Evolutionary conservation across 371 early-diverging fungal genomes (phyloP), one percentile per base, ranked within the genome.

Genomic region (Apophysomyces elegans): DNA sequence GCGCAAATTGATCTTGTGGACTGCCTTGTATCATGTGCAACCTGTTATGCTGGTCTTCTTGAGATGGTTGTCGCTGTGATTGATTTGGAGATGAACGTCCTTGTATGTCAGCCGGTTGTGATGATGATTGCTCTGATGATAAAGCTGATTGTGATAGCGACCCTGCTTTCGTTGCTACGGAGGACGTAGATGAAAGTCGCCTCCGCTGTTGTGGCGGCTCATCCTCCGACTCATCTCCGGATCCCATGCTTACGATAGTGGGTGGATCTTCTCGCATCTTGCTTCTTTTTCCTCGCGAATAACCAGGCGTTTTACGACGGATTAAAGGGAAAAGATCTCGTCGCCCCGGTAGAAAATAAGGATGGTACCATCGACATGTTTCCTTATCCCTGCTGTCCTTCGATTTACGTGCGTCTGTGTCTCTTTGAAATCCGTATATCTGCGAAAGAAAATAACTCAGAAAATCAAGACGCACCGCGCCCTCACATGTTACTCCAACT

Each of bases 341-440:
- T 37, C 78, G 57, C 2, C 71, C 70, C 32, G 80, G 83, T 11
- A 73, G 70, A 46, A 83, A 83, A 58, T 83, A 66, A 5, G 68
- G 59, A 63, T 83, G 83, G 50, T 79, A 73, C 76, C 80, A 83
- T 37, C 80, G 71, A 58, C 83, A 83, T 7, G 73, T 72, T 35
- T 80, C 76, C 59, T 75, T 80, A 38, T 73, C 78, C 57, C 72
- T 74, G 36, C 67, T 71, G 61, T 78, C 80, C 68, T 83, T 83
- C 54, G 78, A 83, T 73, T 83, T 83, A 4, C 83, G 74, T n/a
- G 80, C 83, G 59, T 83, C 83, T 36, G 83, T 78, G 43, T 78
- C 83, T 58, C 83, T 66, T 64, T 79, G 78, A 62, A 82, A 82
- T 0, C 83, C 83, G 50, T 82, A 82, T 32, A 82, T 82, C 83